Base-by-base conservation (phyloP, 352 stramenopile genomes). In the Pythium rhizo-oryzae region DNA sequence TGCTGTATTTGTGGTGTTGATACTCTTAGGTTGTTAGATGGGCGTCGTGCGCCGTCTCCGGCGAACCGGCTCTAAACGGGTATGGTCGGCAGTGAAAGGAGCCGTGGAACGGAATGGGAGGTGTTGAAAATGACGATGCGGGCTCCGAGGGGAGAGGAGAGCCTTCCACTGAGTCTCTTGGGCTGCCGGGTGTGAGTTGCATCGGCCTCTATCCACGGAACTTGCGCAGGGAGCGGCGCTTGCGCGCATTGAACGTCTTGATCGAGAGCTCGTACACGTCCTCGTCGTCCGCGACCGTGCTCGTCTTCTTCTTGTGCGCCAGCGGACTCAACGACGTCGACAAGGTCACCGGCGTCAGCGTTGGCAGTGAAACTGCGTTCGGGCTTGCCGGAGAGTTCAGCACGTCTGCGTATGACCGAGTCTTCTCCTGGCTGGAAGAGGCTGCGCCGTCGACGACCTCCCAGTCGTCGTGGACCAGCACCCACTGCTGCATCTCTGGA, bases 401-500 rank as follows among this genome's bases (percentile, higher is more conserved):
- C 53, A 89, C 75, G 46, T 92, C 82, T 2, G 82, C 84, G 33
- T 87, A 90, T 5, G 84, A 82, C 12, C 81, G 78, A n/a, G 83
- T 70, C 51, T 70, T 78, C 28, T 84, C 68, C 8, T 37, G 43
- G 19, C 16, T 54, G 18, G 30, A 23, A 18, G 70, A 67, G 28
- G 28, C 3, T 51, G 80, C 61, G 67, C 73, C 71, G 53, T 90
- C 80, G 12, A 93, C 75, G n/a, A 91, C 72, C 57, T 93, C 83
- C 85, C 85, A 91, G 49, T 91, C 81, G 66, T 93, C 77, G 55
- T 89, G 81, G 28, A 91, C 77, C 41, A 89, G 60, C 13, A 89
- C 78, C 79, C 81, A 90, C 49, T 77, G 67, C 52, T 81, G 65
- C 39, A 63, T 64, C 56, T 67, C 67, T 12, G 67, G 61, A 43